These are phyloP conservation scores for Globisporangium viniferum DNA, from an alignment of 352 stramenopile genomes.

Conservation along the genomic window DNA sequence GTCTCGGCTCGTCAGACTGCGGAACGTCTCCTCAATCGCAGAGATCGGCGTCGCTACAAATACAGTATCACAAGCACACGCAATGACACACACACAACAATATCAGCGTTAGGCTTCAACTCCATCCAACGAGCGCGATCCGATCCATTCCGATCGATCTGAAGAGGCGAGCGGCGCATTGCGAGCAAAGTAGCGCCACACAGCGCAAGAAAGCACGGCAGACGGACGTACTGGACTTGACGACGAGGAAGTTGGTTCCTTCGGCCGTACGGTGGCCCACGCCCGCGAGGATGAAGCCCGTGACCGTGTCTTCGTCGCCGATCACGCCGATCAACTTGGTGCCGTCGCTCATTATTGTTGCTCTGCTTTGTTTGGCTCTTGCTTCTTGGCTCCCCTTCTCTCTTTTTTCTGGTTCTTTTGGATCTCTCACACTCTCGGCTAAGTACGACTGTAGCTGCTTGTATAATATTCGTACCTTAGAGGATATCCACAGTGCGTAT, in stretches of 20 bases:
- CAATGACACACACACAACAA: neutral
- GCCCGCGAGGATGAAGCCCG: slow-evolving; percentile 96
- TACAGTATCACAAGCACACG: neutral
- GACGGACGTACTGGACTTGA: slow-evolving; percentile 87
- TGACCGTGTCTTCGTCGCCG: slow-evolving; percentile 96
- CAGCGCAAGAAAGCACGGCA: neutral
- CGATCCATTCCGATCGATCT: neutral
- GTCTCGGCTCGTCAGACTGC: slow-evolving; percentile 89
- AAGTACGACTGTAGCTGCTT: neutral
- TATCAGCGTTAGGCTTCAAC: neutral
- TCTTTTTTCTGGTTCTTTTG: slow-evolving; percentile 3
- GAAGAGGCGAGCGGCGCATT: neutral
- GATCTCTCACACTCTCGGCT: neutral
- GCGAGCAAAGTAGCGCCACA: neutral
- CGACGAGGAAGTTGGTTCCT: slow-evolving; percentile 96
- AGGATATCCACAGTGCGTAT: neutral
- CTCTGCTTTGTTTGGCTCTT: neutral
- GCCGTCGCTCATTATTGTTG: slow-evolving; percentile 52
- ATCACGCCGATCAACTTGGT: slow-evolving; percentile 89
- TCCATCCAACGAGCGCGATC: neutral
- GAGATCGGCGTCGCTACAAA: slow-evolving; percentile 79
- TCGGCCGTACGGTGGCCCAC: slow-evolving; percentile 94
- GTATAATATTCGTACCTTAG: neutral
- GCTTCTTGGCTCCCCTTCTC: slow-evolving; percentile 1
- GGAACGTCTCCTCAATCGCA: slow-evolving; percentile 92